These are phyloP conservation scores for Apiosordaria backusii DNA, from an alignment of 495 filamentous ascomycete species.

Conservation along the genomic window DNA sequence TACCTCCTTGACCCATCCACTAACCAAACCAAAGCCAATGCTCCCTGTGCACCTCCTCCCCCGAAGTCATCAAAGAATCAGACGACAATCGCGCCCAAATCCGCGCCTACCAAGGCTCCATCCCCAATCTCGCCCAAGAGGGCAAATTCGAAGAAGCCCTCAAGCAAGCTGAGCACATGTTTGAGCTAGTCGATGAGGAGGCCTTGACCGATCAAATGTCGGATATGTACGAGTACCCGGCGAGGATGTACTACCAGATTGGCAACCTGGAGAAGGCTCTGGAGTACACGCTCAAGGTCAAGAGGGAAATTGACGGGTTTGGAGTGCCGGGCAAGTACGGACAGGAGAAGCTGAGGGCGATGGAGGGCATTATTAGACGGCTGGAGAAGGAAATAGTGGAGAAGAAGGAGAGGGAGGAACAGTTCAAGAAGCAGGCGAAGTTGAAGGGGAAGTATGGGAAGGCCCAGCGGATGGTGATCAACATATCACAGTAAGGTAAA, in stretches of 20 bases:
- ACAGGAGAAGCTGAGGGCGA: constrained; percentile 7
- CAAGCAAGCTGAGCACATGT: constrained; percentile 21
- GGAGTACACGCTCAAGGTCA: constrained; percentile 24
- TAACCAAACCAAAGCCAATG: constrained; percentile 22
- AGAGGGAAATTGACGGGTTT: constrained; percentile 23
- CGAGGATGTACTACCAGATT: constrained; percentile 32
- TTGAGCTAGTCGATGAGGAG: constrained; percentile 28
- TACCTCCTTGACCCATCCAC: not conserved
- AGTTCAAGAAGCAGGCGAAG: not conserved
- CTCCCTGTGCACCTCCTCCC: constrained; percentile 26
- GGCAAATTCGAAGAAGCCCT: constrained; percentile 29
- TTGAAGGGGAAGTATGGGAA: not conserved
- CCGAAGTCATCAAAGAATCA: constrained; percentile 17
- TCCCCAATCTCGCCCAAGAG: constrained; percentile 25
- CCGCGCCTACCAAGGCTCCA: constrained; percentile 22
- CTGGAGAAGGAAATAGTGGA: constrained; percentile 15
- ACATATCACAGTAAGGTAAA: not conserved
- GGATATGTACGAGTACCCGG: constrained; percentile 33
- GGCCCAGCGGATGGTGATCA: not conserved
- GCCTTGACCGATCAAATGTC: constrained; percentile 28
- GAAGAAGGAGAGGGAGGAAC: constrained; percentile 2
- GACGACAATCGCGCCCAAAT: constrained; percentile 24
- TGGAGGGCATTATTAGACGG: constrained; percentile 10
- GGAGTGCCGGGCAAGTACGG: constrained; percentile 36
- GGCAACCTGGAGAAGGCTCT: constrained; percentile 29